Conservation (phyloP, 345 rosid species). For the Eucalyptus tenuipes region DNA sequence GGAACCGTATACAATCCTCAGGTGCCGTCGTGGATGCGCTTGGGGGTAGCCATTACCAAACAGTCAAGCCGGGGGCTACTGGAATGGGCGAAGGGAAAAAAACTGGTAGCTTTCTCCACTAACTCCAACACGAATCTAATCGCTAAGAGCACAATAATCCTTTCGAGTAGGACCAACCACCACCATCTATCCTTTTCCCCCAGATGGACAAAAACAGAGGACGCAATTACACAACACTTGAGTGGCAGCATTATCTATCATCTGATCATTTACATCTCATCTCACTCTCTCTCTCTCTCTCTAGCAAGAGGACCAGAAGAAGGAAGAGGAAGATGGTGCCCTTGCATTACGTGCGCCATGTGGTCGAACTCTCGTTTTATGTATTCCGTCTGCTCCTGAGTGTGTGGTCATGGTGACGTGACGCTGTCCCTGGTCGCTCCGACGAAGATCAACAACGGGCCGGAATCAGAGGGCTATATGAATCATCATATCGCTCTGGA, state of each 20-base stretch:
- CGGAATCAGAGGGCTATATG: not conserved
- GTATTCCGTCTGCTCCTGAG: not conserved
- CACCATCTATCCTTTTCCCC: not conserved
- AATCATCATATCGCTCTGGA: not conserved
- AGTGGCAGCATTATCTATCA: not conserved
- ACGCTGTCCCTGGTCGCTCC: not conserved
- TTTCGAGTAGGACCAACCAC: not conserved
- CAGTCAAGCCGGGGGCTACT: not conserved
- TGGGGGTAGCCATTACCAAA: not conserved
- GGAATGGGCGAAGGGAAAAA: not conserved
- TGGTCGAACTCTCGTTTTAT: not conserved
- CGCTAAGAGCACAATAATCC: not conserved
- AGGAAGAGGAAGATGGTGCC: not conserved
- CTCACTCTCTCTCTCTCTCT: not conserved
- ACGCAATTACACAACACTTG: not conserved
- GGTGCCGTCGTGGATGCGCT: not conserved
- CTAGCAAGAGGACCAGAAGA: not conserved
- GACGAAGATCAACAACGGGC: not conserved
- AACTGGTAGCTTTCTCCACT: not conserved
- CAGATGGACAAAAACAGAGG: not conserved
- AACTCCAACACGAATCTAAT: not conserved
- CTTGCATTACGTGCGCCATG: not conserved
- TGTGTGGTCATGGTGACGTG: not conserved
- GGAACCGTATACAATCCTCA: not conserved
- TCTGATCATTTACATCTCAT: not conserved